These are phyloP conservation scores for Polyplosphaeria fusca DNA, from an alignment of 495 filamentous ascomycete species.

Conservation along the genomic window DNA sequence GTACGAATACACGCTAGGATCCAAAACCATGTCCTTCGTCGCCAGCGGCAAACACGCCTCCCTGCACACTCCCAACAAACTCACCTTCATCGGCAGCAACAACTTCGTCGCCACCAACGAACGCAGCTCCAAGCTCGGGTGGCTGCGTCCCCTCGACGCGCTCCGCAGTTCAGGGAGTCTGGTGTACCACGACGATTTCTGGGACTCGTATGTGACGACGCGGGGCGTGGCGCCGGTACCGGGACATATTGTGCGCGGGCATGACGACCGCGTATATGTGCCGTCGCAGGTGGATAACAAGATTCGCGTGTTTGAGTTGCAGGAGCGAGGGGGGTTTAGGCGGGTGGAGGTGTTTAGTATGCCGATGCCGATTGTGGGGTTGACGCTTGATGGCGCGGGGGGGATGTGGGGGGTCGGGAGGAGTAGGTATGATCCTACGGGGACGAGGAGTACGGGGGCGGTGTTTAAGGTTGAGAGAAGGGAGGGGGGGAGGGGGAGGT, in stretches of 20 bases:
- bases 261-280: conserved; percentile 6
- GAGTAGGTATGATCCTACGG: conserved; percentile 1
- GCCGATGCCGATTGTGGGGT: conserved; percentile 2
- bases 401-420: conserved; percentile 8
- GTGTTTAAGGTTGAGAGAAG: conserved; percentile 5
- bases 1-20: neutral
- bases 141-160: neutral
- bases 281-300: conserved; percentile 6
- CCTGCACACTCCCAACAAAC: conserved; percentile 1
- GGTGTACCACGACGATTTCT: conserved; percentile 6
- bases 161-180: conserved; percentile 1
- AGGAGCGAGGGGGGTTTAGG: neutral
- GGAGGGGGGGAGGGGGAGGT: neutral
- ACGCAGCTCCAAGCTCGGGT: neutral
- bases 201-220: conserved; percentile 1
- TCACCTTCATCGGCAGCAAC: conserved; percentile 3
- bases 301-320: conserved; percentile 9
- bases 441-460: neutral
- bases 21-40: neutral
- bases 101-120: conserved; percentile 10
- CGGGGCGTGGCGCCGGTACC: neutral
- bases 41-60: neutral
- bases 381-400: neutral
- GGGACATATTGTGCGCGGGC: neutral
- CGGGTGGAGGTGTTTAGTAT: conserved; percentile 1